phyloP scores from a whole-genome alignment of 805 yeast species.

The Maudiozyma barnettii region DNA sequence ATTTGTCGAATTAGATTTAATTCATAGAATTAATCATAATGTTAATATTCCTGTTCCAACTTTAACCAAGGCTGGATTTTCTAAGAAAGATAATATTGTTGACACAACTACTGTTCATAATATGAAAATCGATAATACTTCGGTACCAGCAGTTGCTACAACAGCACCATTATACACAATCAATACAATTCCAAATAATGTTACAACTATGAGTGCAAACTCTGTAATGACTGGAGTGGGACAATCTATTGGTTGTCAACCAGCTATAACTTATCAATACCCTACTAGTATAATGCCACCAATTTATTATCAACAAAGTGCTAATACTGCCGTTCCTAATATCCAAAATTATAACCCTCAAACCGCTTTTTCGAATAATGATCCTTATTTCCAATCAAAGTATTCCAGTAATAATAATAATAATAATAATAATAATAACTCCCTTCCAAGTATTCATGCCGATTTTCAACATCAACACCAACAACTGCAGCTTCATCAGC shows the following conservation, averaged over 20 bases:
- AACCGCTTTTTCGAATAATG: neutral
- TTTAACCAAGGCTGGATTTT: neutral
- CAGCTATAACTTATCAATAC: neutral
- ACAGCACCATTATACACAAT: too few species aligned
- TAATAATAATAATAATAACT: neutral
- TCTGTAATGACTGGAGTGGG: too few species aligned
- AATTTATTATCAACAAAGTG: too few species aligned
- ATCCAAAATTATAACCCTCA: neutral
- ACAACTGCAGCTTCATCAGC: neutral
- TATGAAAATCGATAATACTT: too few species aligned
- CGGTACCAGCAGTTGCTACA: too few species aligned
- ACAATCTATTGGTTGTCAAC: neutral
- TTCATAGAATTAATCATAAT: neutral
- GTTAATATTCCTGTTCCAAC: neutral
- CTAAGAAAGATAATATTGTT: neutral
- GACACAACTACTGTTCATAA: too few species aligned
- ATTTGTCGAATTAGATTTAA: neutral
- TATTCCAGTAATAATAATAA: neutral
- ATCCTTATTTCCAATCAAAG: neutral
- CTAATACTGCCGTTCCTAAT: too few species aligned
- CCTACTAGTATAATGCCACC: neutral
- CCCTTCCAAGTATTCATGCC: neutral
- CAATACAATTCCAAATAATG: too few species aligned
- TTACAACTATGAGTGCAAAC: too few species aligned
- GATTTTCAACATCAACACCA: neutral